phyloP scores from a whole-genome alignment of 1,139 yeast species.

The Geotrichum europaeum region DNA sequence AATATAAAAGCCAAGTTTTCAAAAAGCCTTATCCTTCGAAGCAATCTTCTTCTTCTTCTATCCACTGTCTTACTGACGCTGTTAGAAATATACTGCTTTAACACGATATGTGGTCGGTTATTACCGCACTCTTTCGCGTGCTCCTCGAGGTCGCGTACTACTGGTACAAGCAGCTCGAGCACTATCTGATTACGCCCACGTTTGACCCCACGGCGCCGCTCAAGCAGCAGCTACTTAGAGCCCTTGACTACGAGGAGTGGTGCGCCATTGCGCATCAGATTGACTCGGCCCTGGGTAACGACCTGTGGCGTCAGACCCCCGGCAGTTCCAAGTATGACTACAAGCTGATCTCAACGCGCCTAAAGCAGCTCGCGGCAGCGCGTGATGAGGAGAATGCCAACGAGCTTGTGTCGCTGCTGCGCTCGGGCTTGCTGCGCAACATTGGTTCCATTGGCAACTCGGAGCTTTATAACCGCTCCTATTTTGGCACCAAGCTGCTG shows the following conservation, averaged over 20 bases:
- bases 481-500: slow-evolving; percentile 78
- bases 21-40: no score
- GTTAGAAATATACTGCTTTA: not conserved
- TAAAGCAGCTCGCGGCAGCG: slow-evolving; percentile 57
- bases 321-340: slow-evolving; percentile 81
- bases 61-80: no score
- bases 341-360: slow-evolving; percentile 67
- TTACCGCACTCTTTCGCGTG: not conserved
- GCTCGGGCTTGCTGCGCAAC: slow-evolving; percentile 81
- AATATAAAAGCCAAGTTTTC: no score
- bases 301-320: slow-evolving; percentile 63
- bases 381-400: slow-evolving; percentile 53
- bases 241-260: slow-evolving; percentile 32
- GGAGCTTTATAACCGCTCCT: slow-evolving; percentile 70
- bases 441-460: slow-evolving; percentile 88
- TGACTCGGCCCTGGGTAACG: slow-evolving; percentile 35
- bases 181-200: not conserved
- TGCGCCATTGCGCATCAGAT: slow-evolving; percentile 32
- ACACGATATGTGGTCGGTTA: not conserved
- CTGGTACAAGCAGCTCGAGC: slow-evolving; percentile 1
- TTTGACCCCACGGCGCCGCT: slow-evolving; percentile 9
- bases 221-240: slow-evolving; percentile 23
- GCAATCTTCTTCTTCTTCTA: no score
- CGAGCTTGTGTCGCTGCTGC: slow-evolving; percentile 57
- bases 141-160: slow-evolving; percentile 1